Conservation (phyloP, 192 early-diverging fungal species). For the Rhizophagus prolifer region DNA sequence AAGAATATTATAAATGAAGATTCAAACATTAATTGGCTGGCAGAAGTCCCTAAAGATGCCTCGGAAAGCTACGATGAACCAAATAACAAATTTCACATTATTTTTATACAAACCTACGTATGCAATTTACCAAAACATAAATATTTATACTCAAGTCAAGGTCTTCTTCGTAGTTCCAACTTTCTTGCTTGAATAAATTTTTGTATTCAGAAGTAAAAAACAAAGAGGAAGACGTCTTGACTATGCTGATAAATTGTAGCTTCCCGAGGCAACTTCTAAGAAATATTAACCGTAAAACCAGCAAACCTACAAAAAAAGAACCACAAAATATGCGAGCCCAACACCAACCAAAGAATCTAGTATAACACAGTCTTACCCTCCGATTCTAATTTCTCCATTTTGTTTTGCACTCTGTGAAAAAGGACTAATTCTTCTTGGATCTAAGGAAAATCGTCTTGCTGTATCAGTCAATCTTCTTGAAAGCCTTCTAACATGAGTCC, state of each 20-base stretch:
- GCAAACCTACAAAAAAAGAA: not conserved
- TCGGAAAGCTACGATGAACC: not conserved
- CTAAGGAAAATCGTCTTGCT: slow-evolving; percentile 48
- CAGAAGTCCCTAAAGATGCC: not conserved
- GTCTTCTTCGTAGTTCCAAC: not conserved
- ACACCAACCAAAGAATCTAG: slow-evolving; percentile 9
- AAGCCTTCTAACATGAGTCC: slow-evolving; percentile 44
- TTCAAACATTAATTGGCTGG: not conserved
- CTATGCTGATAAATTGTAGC: not conserved
- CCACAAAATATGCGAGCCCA: not conserved
- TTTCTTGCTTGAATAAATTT: not conserved
- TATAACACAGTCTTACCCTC: slow-evolving; percentile 35
- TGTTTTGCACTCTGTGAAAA: slow-evolving; percentile 50
- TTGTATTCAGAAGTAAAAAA: not conserved
- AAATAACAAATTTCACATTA: not conserved
- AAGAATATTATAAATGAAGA: not conserved
- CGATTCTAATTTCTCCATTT: slow-evolving; percentile 41
- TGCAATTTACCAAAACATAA: not conserved
- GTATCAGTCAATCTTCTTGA: slow-evolving; percentile 52
- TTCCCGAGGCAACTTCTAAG: not conserved
- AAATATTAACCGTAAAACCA: not conserved
- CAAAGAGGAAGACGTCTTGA: not conserved
- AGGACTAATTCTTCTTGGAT: slow-evolving; percentile 50
- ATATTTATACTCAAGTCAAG: not conserved
- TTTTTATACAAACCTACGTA: not conserved